phyloP scores from a whole-genome alignment of 1,139 yeast genomes.

The Scheffersomyces titani region DNA sequence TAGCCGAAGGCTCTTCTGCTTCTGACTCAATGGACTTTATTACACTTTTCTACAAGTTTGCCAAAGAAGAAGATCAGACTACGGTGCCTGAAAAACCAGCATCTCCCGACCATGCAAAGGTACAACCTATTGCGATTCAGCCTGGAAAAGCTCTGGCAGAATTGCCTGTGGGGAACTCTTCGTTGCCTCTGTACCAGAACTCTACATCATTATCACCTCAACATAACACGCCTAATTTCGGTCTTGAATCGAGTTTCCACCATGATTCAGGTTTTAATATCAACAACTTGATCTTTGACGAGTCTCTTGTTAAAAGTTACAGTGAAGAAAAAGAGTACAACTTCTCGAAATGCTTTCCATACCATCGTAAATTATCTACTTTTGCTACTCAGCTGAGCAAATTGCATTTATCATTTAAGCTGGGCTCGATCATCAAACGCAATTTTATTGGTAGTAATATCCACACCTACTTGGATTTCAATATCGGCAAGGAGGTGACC shows the following conservation, averaged over 20 bases:
- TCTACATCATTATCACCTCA: conserved; percentile 6
- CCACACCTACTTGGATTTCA: conserved; percentile 40
- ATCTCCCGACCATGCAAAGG: conserved; percentile 4
- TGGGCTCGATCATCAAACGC: conserved; percentile 44
- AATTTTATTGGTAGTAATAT: conserved; percentile 62
- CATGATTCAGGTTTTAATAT: neutral
- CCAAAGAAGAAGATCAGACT: conserved; percentile 36
- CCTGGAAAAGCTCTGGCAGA: neutral
- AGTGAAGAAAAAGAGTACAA: conserved; percentile 58
- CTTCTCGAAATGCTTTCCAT: conserved; percentile 81
- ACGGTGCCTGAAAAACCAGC: conserved; percentile 1
- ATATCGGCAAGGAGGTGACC: conserved; percentile 49
- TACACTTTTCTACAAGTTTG: conserved; percentile 42
- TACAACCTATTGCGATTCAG: conserved; percentile 11
- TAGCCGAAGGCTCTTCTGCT: neutral
- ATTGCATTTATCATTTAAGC: conserved; percentile 38
- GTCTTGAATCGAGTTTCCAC: neutral
- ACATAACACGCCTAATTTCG: conserved; percentile 1
- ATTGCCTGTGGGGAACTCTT: neutral
- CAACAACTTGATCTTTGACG: conserved; percentile 18
- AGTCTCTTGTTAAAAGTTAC: conserved; percentile 22
- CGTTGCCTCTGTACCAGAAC: neutral
- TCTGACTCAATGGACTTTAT: conserved; percentile 37
- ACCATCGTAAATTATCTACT: conserved; percentile 66
- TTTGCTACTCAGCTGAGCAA: conserved; percentile 63